Evolutionary conservation across 371 early-diverging fungal species (phyloP).

Genomic region (Actinomucor elegans): DNA sequence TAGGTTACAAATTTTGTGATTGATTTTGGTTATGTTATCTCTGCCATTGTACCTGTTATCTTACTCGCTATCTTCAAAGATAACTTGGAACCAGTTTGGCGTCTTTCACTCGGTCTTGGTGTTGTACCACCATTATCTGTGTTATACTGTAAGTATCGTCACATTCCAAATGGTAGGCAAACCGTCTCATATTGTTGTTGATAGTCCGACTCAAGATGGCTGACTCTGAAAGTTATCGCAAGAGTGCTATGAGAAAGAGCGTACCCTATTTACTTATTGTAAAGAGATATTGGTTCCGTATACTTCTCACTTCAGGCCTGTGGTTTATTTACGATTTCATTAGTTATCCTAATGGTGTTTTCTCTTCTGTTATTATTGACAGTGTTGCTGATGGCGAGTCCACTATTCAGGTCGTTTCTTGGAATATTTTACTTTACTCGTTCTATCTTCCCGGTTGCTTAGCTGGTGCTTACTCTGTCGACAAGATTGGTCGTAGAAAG

Average conservation of each 20-base stretch:
- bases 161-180: neutral
- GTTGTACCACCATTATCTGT: constrained; percentile 61
- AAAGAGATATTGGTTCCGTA: constrained; percentile 60
- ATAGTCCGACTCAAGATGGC: constrained; percentile 60
- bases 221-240: constrained; percentile 52
- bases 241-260: constrained; percentile 47
- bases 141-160: constrained; percentile 48
- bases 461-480: constrained; percentile 53
- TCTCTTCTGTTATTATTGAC: constrained; percentile 53
- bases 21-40: constrained; percentile 58
- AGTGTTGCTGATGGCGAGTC: constrained; percentile 41
- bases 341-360: constrained; percentile 59
- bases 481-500: constrained; percentile 57
- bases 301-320: constrained; percentile 53
- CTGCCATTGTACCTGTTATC: constrained; percentile 59
- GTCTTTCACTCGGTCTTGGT: constrained; percentile 56
- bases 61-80: constrained; percentile 53
- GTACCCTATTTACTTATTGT: constrained; percentile 62
- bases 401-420: constrained; percentile 49
- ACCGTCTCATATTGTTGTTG: neutral
- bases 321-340: constrained; percentile 73
- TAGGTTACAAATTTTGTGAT: constrained; percentile 58
- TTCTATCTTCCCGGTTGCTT: constrained; percentile 65
- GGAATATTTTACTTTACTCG: constrained; percentile 58
- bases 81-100: constrained; percentile 54